Evolutionary conservation across 176 grass and related monocot genomes (phyloP).

Genomic region (Rhynchospora tenuis): DNA sequence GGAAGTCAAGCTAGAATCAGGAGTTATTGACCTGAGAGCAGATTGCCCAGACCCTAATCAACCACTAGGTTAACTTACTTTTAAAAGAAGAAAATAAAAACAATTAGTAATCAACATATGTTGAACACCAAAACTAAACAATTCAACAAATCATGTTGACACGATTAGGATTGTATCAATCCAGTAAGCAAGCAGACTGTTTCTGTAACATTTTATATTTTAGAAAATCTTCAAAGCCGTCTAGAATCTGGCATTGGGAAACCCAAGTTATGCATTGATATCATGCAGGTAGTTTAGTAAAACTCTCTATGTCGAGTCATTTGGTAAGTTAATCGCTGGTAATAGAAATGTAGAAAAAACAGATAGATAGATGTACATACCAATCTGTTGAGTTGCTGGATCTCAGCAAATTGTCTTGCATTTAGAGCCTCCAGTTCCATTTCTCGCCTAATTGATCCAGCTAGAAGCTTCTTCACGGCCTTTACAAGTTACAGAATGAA

Average conservation of each 20-base stretch:
- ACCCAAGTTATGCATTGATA: not conserved
- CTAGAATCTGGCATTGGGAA: not conserved
- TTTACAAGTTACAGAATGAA: conserved; percentile 24
- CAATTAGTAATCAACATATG: not conserved
- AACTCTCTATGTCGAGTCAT: no score
- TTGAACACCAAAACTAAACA: not conserved
- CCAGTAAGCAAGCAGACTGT: not conserved
- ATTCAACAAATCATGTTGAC: not conserved
- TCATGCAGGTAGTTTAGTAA: not conserved
- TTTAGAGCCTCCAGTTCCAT: conserved; percentile 84
- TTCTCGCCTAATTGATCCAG: conserved; percentile 90
- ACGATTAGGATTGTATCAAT: not conserved
- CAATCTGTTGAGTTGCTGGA: conserved; percentile 81
- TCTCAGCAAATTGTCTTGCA: conserved; percentile 79
- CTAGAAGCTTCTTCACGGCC: conserved; percentile 88
- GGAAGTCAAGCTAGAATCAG: not conserved
- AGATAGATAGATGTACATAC: conserved; percentile 31
- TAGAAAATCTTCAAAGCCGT: not conserved
- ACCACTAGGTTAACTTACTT: not conserved
- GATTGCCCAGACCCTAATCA: not conserved
- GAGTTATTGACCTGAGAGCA: not conserved
- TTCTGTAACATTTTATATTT: not conserved
- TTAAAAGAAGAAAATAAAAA: not conserved
- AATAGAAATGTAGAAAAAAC: not conserved
- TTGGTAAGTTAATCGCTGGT: not conserved